These are phyloP conservation scores for Penicillium olsonii DNA, from an alignment of 2,329 filamentous ascomycete genomes.

Conservation along the genomic window DNA sequence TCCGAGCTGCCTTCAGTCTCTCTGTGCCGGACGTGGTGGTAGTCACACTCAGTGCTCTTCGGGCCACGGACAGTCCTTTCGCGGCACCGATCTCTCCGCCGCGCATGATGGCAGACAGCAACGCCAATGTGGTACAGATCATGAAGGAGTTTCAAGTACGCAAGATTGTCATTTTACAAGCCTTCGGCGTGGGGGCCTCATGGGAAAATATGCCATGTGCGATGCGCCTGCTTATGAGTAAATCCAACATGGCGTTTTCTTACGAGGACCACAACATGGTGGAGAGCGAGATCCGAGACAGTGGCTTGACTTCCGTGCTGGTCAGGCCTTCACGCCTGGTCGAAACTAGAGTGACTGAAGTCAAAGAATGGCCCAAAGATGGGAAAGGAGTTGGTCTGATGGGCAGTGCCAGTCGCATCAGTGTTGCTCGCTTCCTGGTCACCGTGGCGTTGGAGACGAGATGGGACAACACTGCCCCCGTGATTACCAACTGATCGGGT, in stretches of 20 bases:
- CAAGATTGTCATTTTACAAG: slow-evolving; percentile 54
- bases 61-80: slow-evolving; percentile 52
- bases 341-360: slow-evolving; percentile 37
- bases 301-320: slow-evolving; percentile 45
- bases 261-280: slow-evolving; percentile 53
- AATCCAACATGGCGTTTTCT: slow-evolving; percentile 50
- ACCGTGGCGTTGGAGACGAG: slow-evolving; percentile 43
- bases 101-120: slow-evolving; percentile 51
- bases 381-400: slow-evolving; percentile 48
- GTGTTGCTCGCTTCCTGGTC: slow-evolving; percentile 51
- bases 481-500: slow-evolving; percentile 52
- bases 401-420: slow-evolving; percentile 38
- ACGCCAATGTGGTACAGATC: slow-evolving; percentile 38
- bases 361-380: slow-evolving; percentile 46
- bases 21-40: slow-evolving; percentile 43
- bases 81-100: slow-evolving; percentile 46
- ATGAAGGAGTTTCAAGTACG: slow-evolving; percentile 40
- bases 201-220: slow-evolving; percentile 44
- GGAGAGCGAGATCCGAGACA: slow-evolving; percentile 44
- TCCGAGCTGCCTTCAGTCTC: slow-evolving; percentile 19
- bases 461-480: slow-evolving; percentile 49
- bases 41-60: slow-evolving; percentile 52
- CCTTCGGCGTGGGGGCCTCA: slow-evolving; percentile 53
- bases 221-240: slow-evolving; percentile 48
- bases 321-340: slow-evolving; percentile 49